Evolutionary conservation across 1,284 basidiomycete species (phyloP).

Genomic region (Prillingera fragicola): DNA sequence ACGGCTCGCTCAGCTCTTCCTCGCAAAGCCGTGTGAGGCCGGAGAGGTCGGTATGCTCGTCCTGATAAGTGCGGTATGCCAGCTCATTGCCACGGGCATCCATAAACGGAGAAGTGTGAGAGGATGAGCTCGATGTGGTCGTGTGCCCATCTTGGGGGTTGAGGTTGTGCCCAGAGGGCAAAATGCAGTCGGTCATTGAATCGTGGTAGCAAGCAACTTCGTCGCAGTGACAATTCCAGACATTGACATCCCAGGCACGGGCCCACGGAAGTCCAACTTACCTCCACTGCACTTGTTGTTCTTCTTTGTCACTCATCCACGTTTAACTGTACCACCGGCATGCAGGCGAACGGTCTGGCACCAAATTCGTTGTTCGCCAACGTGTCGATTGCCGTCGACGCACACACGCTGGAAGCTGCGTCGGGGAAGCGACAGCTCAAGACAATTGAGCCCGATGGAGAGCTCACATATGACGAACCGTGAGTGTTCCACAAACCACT

Average conservation of each 20-base stretch:
- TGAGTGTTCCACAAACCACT: conserved; percentile 11
- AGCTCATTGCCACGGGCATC: conserved; percentile 22
- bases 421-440: conserved; percentile 21
- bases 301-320: neutral
- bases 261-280: too few species aligned
- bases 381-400: conserved; percentile 26
- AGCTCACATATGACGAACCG: conserved; percentile 27
- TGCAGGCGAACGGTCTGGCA: conserved; percentile 18
- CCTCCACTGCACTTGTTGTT: neutral
- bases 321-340: neutral
- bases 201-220: too few species aligned
- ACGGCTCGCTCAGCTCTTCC: conserved; percentile 88
- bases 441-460: conserved; percentile 30
- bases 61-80: conserved; percentile 29
- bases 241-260: too few species aligned
- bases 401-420: conserved; percentile 28
- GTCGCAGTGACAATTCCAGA: too few species aligned
- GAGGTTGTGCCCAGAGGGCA: too few species aligned
- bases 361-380: conserved; percentile 14
- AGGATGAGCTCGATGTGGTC: too few species aligned
- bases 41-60: conserved; percentile 64
- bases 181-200: too few species aligned
- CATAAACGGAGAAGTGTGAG: conserved; percentile 9
- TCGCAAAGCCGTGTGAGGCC: conserved; percentile 82
- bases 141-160: too few species aligned